These are phyloP conservation scores for Starmerella davenportii DNA, from an alignment of 805 yeast species.

Conservation along the genomic window DNA sequence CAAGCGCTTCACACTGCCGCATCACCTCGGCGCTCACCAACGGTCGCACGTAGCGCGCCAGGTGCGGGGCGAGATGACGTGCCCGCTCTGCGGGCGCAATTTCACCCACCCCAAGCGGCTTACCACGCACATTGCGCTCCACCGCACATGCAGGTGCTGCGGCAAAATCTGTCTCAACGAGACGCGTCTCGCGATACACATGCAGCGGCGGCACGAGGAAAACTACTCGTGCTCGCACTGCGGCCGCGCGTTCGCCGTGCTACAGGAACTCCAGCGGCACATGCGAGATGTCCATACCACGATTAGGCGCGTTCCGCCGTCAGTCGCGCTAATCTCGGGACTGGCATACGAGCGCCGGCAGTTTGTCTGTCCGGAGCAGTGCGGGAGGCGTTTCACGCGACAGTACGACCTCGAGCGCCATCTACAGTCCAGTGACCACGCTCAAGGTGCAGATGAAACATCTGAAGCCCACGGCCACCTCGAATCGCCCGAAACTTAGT, in stretches of 20 bases:
- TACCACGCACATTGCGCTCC: constrained; percentile 46
- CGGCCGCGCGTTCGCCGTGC: constrained; percentile 11
- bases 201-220: constrained; percentile 39
- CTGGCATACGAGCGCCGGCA: constrained; percentile 21
- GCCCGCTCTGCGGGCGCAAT: constrained; percentile 43
- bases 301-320: constrained; percentile 6
- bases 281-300: background rate
- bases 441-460: too few relatives aligned
- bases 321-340: constrained; percentile 24
- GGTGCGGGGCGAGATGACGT: constrained; percentile 28
- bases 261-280: constrained; percentile 2
- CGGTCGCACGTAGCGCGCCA: constrained; percentile 58
- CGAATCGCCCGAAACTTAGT: too few relatives aligned
- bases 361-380: constrained; percentile 21
- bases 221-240: constrained; percentile 21
- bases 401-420: constrained; percentile 27
- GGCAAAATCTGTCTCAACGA: constrained; percentile 46
- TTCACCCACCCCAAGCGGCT: constrained; percentile 64
- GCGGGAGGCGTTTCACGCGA: constrained; percentile 23
- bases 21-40: constrained; percentile 71
- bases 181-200: constrained; percentile 47
- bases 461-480: too few relatives aligned
- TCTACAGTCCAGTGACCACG: too few relatives aligned
- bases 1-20: constrained; percentile 63
- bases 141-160: constrained; percentile 29